Conservation (phyloP, 1,284 basidiomycete genomes). For the Cutaneotrichosporon arboriforme region DNA sequence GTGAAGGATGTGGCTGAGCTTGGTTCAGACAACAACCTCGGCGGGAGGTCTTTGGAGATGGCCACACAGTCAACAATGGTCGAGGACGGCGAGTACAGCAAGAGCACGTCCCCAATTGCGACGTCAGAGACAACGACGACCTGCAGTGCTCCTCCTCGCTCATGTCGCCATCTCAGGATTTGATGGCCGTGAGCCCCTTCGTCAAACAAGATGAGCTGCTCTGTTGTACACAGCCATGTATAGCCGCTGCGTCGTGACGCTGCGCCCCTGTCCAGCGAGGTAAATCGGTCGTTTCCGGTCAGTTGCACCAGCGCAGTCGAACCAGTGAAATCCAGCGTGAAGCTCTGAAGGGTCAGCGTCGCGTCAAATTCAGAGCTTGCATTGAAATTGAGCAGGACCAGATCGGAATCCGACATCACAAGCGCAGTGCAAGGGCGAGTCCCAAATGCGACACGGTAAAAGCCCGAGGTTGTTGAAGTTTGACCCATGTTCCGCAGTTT, state of each 20-base stretch:
- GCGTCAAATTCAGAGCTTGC: constrained; percentile 10
- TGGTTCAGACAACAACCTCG: too few relatives aligned
- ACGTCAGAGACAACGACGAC: not conserved
- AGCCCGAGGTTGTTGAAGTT: constrained; percentile 17
- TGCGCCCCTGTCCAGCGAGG: constrained; percentile 28
- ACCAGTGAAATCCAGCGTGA: too few relatives aligned
- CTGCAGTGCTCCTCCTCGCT: not conserved
- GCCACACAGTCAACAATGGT: too few relatives aligned
- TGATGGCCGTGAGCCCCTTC: constrained; percentile 13
- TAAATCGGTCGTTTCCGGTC: constrained; percentile 13
- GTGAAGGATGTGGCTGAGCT: too few relatives aligned
- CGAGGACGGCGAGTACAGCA: too few relatives aligned
- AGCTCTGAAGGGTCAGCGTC: not conserved
- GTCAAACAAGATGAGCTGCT: constrained; percentile 36
- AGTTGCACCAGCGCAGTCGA: not conserved
- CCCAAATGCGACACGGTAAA: constrained; percentile 35
- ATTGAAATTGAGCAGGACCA: constrained; percentile 25
- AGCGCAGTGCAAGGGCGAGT: constrained; percentile 26
- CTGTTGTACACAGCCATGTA: constrained; percentile 26
- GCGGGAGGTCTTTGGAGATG: too few relatives aligned
- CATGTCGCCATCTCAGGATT: constrained; percentile 30
- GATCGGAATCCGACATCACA: constrained; percentile 23
- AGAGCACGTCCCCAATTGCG: too few relatives aligned
- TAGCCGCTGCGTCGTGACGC: constrained; percentile 10
- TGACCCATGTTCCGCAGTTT: constrained; percentile 19